phyloP scores from a whole-genome alignment of 805 yeast species.

The Candida caryicola region DNA sequence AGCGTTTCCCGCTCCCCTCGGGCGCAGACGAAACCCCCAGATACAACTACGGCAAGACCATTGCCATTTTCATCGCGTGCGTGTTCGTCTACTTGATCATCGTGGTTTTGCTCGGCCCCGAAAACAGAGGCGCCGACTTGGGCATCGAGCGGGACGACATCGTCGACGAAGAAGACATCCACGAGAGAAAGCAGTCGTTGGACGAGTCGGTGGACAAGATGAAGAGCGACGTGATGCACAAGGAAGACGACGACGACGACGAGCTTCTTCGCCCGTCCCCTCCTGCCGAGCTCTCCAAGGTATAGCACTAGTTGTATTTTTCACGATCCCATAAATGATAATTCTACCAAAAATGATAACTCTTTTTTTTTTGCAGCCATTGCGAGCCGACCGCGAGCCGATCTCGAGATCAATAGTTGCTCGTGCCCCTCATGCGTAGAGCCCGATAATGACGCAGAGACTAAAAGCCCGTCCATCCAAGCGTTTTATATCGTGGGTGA shows the following conservation, averaged over 20 bases:
- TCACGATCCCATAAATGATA: no score
- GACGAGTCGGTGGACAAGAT: conserved; percentile 2
- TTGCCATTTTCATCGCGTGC: conserved; percentile 66
- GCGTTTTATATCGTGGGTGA: no score
- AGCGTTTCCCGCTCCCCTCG: conserved; percentile 38
- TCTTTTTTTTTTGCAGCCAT: no score
- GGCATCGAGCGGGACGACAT: conserved; percentile 16
- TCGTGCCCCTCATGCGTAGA: no score
- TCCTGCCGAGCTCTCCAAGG: no score
- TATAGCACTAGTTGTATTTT: no score
- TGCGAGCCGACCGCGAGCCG: no score
- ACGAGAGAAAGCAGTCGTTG: conserved; percentile 5
- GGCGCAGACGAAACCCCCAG: conserved; percentile 14
- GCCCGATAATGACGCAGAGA: no score
- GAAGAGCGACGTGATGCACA: not conserved
- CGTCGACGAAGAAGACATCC: conserved; percentile 8
- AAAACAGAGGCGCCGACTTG: conserved; percentile 34
- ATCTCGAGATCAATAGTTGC: no score
- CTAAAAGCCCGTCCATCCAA: no score
- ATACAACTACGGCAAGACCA: conserved; percentile 56
- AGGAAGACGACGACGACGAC: not conserved
- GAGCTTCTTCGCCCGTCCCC: no score
- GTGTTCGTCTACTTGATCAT: conserved; percentile 53
- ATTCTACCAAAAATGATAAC: no score
- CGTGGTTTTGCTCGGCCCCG: conserved; percentile 58